Evolutionary conservation across 2,329 filamentous ascomycete genomes (phyloP), one percentile per base, ranked within the genome.

Genomic region (Fusarium humuli): DNA sequence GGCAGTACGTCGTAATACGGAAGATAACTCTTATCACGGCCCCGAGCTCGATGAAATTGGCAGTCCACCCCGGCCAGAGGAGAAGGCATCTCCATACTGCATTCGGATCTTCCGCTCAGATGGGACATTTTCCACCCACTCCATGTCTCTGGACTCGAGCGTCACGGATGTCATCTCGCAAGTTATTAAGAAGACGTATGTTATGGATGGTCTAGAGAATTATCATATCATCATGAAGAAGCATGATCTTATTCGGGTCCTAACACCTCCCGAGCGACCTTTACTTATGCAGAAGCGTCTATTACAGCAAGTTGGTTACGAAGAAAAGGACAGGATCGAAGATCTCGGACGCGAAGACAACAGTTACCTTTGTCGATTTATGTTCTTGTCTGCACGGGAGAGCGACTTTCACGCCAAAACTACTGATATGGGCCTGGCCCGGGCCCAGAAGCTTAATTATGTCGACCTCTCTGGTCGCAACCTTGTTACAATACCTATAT

Each of bases 311-410:
- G 92, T 95, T 56, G 96, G 96, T 12, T 99, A 98, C 77, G 91
- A 93, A 61, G 90, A 94, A 32, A 89, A 89, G 59, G 96, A 99
- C 79, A 90, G 90, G 41, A 90, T 99, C 47, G 95, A 98, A 78
- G 96, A 98, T 68, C 89, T 99, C 55, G 96, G 96, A 29, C 90
- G 96, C 61, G 96, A 99, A 80, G 96, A 99, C 83, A 97, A 98
- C 79, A 97, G 94, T 78, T 99, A 98, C 75, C 87, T 99, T 14
- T 97, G 94, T 77, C 92, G 96, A 8, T 98, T 99, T 82, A 94
- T 96, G 64, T 99, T 99, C 80, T 84, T 98, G 62, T 94, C 95
- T 18, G 91, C 92, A 22, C 93, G 95, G 75, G 92, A 97, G 79
- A 94, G 90, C 78, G 94, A 94, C 50, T 94, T 88, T 75, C 89